Evolutionary conservation across 768 basidiomycete genomes (phyloP), one percentile per base, ranked within the genome.

Genomic region (Jaapia argillacea): DNA sequence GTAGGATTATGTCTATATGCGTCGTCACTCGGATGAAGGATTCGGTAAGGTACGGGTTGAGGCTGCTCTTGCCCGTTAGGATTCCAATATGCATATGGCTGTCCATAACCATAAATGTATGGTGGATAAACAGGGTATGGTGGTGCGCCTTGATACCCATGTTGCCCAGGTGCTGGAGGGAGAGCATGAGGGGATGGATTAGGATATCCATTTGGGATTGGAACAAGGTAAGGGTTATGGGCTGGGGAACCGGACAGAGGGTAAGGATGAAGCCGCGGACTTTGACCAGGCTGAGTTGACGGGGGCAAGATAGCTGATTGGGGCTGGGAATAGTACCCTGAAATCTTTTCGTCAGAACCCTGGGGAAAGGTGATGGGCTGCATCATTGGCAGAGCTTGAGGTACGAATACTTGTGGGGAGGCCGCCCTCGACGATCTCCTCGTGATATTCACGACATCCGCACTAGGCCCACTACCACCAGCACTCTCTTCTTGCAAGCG

Each of bases 21-120:
- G 41, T 27, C 22, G 3, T 27, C 21, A 22, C 33, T 35, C 41
- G n/a, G 41, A 27, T 35, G n/a, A 14, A 18, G 16, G 23, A 12
- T 14, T 16, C 16, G 23, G 23, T 18, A 40, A 37, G 27, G 25
- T 20, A 43, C 46, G 6, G 42, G 44, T 41, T 10, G 16, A 38
- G 36, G 14, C 37, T 41, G 4, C 49, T 44, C 35, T 43, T 22
- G 41, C 24, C 37, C 50, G 41, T 38, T 42, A 40, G 42, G 25
- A 21, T 59, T 57, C 72, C 70, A 71, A 45, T 61, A 63, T 41
- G 61, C 49, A 24, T 69, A 61, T 4, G 66, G 64, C 45, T 62
- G 64, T 2, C 59, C 53, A 40, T 62, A 64, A 31, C 54, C 43
- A 47, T 51, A 58, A 26, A 55, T 54, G 48, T 65, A 66, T 21